These are phyloP conservation scores for Barnettozyma californica DNA, from an alignment of 805 yeast species.

Conservation along the genomic window DNA sequence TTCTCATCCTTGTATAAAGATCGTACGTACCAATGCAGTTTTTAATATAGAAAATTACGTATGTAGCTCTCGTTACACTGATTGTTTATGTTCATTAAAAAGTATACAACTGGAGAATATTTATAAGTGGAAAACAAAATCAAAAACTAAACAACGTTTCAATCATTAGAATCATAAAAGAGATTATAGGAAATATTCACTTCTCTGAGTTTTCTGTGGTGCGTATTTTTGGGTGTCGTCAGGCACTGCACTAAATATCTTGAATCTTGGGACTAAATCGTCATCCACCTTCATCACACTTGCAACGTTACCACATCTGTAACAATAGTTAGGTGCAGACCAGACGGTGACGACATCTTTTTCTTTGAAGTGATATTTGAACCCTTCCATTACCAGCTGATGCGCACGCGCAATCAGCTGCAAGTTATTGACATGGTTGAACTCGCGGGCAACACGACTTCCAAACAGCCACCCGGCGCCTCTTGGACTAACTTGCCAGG, in stretches of 20 bases:
- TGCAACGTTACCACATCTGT: conserved; percentile 97
- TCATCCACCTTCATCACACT: conserved; percentile 96
- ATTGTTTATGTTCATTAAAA: neutral
- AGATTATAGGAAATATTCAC: conserved; percentile 28
- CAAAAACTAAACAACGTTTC: neutral
- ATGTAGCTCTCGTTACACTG: neutral
- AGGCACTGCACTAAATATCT: conserved; percentile 92
- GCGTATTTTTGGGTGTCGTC: conserved; percentile 49
- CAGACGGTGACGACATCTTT: conserved; percentile 97
- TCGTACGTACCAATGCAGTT: neutral
- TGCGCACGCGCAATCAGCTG: conserved; percentile 92
- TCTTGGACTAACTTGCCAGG: conserved; percentile 97
- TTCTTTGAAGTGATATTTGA: conserved; percentile 92
- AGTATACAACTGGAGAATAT: neutral
- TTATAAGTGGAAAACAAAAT: neutral
- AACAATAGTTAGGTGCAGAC: conserved; percentile 97
- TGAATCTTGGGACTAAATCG: conserved; percentile 79
- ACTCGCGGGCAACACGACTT: conserved; percentile 87
- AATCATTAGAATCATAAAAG: conserved; percentile 8
- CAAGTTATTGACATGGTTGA: conserved; percentile 89
- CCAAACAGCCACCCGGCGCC: conserved; percentile 99
- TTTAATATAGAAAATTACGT: neutral
- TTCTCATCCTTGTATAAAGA: neutral
- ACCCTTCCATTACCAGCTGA: conserved; percentile 98
- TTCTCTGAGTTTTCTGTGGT: conserved; percentile 30